Conservation (phyloP, 805 yeast genomes). For the Metschnikowia arizonensis region DNA sequence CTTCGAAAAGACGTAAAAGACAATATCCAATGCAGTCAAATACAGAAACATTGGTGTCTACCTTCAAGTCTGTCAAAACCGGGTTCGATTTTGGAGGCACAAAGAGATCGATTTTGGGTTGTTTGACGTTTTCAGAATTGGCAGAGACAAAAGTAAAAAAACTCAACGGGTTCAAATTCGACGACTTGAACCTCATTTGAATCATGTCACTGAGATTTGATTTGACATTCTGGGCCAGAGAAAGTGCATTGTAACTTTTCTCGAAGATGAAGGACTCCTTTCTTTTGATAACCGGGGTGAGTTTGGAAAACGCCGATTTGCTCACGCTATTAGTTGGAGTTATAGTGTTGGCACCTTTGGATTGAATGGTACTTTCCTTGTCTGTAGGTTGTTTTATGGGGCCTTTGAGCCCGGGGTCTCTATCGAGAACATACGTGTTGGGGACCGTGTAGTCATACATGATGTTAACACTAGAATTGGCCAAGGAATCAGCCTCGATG, state of each 20-base stretch:
- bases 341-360: conserved; percentile 2
- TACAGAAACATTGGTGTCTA: conserved; percentile 28
- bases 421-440: conserved; percentile 14
- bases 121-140: conserved; percentile 14
- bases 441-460: conserved; percentile 20
- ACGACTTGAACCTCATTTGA: conserved; percentile 30
- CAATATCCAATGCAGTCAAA: conserved; percentile 41
- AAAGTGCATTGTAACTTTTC: conserved; percentile 13
- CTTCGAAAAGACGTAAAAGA: conserved; percentile 27
- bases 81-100: conserved; percentile 33
- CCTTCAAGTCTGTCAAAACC: conserved; percentile 20
- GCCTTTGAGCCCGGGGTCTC: conserved; percentile 4
- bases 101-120: conserved; percentile 25
- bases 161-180: conserved; percentile 42
- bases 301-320: not conserved
- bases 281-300: conserved; percentile 6
- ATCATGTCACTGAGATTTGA: conserved; percentile 38
- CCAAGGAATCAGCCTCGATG: conserved; percentile 37
- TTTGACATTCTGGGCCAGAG: conserved; percentile 3
- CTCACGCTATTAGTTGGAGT: not conserved
- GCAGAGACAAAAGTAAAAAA: conserved; percentile 40
- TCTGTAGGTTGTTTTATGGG: not conserved
- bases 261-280: conserved; percentile 11
- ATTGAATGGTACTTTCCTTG: not conserved
- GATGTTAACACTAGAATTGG: conserved; percentile 22